A percentile compares a stretch with the other conserved stretches of the same genome.
phyloP scores from a whole-genome alignment of 257 asterid genomes.

The Solanum lycopersicoides region DNA sequence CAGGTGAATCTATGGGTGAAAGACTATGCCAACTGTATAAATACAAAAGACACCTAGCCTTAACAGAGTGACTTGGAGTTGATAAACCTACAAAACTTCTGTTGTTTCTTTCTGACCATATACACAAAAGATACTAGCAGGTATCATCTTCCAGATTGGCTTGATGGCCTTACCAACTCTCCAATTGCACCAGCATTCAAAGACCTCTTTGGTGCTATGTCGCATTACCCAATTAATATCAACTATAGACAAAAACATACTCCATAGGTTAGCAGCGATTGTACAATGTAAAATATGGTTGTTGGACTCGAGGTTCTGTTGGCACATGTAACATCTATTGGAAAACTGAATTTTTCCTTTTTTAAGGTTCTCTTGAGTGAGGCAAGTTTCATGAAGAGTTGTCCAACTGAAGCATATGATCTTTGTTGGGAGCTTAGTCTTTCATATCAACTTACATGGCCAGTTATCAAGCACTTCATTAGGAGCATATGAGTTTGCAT shows the following conservation, averaged over 20 bases:
- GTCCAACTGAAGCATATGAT: not conserved
- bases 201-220: not conserved
- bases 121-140: not conserved
- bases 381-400: not conserved
- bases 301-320: not conserved
- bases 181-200: not conserved
- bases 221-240: not conserved
- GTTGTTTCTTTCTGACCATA: not conserved
- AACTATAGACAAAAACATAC: not conserved
- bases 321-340: not conserved
- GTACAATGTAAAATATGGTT: not conserved
- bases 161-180: not conserved
- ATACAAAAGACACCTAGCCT: not conserved
- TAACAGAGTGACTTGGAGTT: not conserved
- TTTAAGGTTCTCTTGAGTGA: not conserved
- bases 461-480: not conserved
- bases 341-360: not conserved
- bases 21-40: not conserved
- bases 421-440: not conserved
- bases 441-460: not conserved
- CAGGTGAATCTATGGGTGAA: not conserved
- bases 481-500: not conserved
- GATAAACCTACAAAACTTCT: not conserved
- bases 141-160: not conserved
- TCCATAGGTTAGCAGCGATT: not conserved